These are phyloP conservation scores for Phaffomyces antillensis DNA, from an alignment of 805 yeast genomes.

Conservation along the genomic window DNA sequence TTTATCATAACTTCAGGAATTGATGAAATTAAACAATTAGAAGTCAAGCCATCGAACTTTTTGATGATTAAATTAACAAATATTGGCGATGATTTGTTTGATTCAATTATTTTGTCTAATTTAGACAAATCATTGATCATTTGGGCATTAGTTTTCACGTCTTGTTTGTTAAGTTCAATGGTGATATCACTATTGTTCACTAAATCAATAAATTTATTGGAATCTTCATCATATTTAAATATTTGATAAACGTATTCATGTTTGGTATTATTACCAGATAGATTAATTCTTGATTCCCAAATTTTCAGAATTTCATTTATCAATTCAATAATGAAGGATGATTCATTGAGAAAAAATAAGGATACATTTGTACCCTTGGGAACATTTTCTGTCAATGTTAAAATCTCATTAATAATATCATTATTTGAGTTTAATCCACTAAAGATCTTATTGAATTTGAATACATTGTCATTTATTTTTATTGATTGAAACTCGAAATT, in stretches of 20 bases:
- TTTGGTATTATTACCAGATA: not conserved
- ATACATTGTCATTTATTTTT: not conserved
- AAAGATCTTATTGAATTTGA: slow-evolving; percentile 11
- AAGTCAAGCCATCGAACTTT: not conserved
- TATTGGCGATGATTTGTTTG: not conserved
- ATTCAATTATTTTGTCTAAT: too few species aligned
- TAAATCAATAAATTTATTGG: not conserved
- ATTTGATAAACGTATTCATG: not conserved
- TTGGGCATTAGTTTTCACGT: not conserved
- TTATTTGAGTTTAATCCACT: not conserved
- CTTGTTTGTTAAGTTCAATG: not conserved
- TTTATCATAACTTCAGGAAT: not conserved
- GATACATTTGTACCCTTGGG: slow-evolving; percentile 7
- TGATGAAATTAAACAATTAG: slow-evolving; percentile 1
- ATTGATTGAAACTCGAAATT: not conserved
- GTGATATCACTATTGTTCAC: not conserved
- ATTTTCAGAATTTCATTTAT: not conserved
- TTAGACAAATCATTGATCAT: too few species aligned
- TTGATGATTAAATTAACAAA: not conserved
- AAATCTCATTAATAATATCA: slow-evolving; percentile 3
- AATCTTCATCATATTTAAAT: not conserved
- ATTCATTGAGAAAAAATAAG: not conserved
- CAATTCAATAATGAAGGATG: not conserved
- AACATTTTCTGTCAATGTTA: slow-evolving; percentile 6
- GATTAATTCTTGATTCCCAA: not conserved